Conservation (phyloP, 257 asterid genomes). For the Lithospermum erythrorhizon region DNA sequence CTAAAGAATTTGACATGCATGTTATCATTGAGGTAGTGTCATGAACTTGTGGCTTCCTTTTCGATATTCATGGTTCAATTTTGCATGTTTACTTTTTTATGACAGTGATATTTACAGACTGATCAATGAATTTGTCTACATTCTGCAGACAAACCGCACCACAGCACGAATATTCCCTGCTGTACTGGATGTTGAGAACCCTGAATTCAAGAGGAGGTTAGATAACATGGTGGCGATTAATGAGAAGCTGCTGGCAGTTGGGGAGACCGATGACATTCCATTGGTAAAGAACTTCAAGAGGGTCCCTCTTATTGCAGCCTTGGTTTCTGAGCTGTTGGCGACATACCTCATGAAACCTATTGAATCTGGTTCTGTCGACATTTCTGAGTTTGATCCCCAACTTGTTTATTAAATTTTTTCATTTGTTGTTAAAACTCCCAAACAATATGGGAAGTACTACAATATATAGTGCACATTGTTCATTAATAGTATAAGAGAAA, state of each 20-base stretch:
- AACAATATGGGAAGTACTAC: not conserved
- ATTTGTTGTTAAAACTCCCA: not conserved
- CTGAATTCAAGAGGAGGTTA: constrained; percentile 88
- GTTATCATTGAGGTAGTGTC: constrained; percentile 82
- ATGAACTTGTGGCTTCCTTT: not conserved
- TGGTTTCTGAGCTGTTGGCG: constrained; percentile 73
- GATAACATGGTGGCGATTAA: constrained; percentile 89
- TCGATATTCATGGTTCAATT: no score
- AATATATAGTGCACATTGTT: constrained; percentile 1
- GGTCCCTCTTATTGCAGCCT: constrained; percentile 76
- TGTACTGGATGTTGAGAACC: constrained; percentile 89
- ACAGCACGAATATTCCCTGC: constrained; percentile 94
- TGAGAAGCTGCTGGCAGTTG: constrained; percentile 48
- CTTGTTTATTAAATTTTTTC: constrained; percentile 38
- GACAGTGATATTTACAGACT: not conserved
- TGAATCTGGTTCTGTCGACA: constrained; percentile 89
- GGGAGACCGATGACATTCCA: constrained; percentile 53
- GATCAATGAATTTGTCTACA: not conserved
- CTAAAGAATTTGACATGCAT: constrained; percentile 95
- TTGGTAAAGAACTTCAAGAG: constrained; percentile 84
- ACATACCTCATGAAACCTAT: constrained; percentile 94
- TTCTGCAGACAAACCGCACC: constrained; percentile 74
- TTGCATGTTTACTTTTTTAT: not conserved
- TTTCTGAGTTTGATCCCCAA: constrained; percentile 80
- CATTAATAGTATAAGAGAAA: no score